Base-by-base conservation (phyloP, 2,329 filamentous ascomycete species). In the Trichophyton simii region DNA sequence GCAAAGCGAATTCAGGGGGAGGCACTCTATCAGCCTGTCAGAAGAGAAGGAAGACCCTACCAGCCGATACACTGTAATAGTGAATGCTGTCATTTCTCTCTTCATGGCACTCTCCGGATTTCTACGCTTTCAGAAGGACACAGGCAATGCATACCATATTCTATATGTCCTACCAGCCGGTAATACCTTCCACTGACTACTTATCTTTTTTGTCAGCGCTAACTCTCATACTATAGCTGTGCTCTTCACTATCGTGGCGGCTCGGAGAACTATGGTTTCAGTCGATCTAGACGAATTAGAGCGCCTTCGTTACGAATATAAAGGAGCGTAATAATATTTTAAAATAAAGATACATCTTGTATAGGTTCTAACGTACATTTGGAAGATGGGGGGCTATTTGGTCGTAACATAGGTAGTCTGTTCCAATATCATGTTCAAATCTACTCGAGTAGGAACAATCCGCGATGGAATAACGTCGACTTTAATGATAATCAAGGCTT, bases 251-350 rank as follows among this genome's bases (percentile, higher is more conserved):
- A 67, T 71, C 20, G 62, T 70, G 52, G 62, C 73, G 31, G 73
- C 69, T n/a, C 68, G 66, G 61, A 67, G 66, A 57, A 63, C 71
- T 3, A 75, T 76, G 71, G 63, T 68, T 44, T 75, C 73, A 50
- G 73, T 77, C 59, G 72, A 77, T 62, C 63, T 76, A 8, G 66
- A 66, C 13, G 63, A 71, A 41, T 70, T 77, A 42, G 72, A 76
- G 62, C 66, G 68, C 61, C 70, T 77, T 54, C 72, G 71, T 44
- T 77, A 77, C 63, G 70, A 70, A 36, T 76, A 74, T 61, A 77
- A 77, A 66, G 75, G 75, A 38, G 75, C 73, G 28, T 67, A 60
- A 66, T 13, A 6, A 42, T 58, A 11, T 13, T 13, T 38, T 1
- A 57, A 18, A 20, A 20, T 6, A 15, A n/a, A n/a, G 2, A 44